A percentile compares a stretch with the other conserved stretches of the same genome.
Conservation (phyloP, 345 rosid genomes). For the Eucalyptus brandiana region DNA sequence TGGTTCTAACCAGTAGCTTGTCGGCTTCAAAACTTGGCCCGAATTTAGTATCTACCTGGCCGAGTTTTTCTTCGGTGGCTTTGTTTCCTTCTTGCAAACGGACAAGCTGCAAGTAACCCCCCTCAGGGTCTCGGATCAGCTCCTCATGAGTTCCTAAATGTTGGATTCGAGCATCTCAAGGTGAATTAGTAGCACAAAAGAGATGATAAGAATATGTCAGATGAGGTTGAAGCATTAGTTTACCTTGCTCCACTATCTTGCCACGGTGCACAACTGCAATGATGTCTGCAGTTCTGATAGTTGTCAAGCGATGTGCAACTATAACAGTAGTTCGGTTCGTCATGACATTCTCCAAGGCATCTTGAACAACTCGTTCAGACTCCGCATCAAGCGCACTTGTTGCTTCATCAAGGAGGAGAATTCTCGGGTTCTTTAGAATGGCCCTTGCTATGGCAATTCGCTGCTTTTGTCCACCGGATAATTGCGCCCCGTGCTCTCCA, state of each 20-base stretch:
- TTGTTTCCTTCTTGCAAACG: constrained; percentile 61
- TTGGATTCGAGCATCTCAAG: not conserved
- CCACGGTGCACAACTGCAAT: constrained; percentile 76
- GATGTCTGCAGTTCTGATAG: constrained; percentile 59
- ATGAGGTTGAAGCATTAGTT: not conserved
- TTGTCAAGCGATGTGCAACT: constrained; percentile 83
- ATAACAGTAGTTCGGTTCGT: constrained; percentile 60
- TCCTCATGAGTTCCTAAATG: constrained; percentile 1
- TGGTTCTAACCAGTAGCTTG: not conserved
- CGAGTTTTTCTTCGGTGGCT: constrained; percentile 5
- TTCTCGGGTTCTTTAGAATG: constrained; percentile 70
- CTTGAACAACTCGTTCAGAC: constrained; percentile 76
- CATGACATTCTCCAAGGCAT: constrained; percentile 61
- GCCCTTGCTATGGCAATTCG: constrained; percentile 74
- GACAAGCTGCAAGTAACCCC: constrained; percentile 68
- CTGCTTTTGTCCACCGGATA: constrained; percentile 69
- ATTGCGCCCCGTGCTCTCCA: constrained; percentile 80
- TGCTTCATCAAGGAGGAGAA: constrained; percentile 85
- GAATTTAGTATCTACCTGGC: not conserved
- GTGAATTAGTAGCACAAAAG: not conserved
- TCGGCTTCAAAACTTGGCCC: not conserved
- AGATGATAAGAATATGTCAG: not conserved
- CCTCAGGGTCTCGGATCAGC: constrained; percentile 49
- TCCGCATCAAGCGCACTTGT: constrained; percentile 86
- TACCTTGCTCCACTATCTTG: constrained; percentile 77